Percentiles rank a stretch among this genome's conserved stretches.
Evolutionary conservation across 2,329 filamentous ascomycete genomes (phyloP).

Genomic region (Escovopsis sp.): DNA sequence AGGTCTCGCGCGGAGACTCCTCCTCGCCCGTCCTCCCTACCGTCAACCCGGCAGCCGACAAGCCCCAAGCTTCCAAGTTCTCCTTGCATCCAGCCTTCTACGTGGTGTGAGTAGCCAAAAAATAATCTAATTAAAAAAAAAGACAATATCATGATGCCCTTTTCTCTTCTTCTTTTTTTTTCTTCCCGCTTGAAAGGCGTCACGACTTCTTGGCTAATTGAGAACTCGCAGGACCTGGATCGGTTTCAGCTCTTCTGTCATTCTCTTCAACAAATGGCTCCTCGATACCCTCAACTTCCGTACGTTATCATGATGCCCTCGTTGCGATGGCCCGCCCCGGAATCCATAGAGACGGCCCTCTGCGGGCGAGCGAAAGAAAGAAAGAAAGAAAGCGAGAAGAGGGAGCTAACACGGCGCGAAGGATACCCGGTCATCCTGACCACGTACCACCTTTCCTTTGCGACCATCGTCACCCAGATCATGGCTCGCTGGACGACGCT

Average conservation of each 20-base stretch:
- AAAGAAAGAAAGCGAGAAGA: too few species aligned
- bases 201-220: background rate
- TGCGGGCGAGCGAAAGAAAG: too few species aligned
- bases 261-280: conserved; percentile 99
- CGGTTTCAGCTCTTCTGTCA: conserved; percentile 78
- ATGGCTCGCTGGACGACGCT: conserved; percentile 79
- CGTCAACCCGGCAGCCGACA: conserved; percentile 62
- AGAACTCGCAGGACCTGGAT: conserved; percentile 63
- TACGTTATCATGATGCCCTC: conserved; percentile 14
- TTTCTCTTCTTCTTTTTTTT: too few species aligned
- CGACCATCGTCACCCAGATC: conserved; percentile 86
- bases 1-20: conserved; percentile 46
- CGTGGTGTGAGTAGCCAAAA: conserved; percentile 42
- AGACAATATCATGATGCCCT: too few species aligned
- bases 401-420: conserved; percentile 18
- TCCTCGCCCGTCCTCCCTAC: conserved; percentile 57
- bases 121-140: background rate
- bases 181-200: too few species aligned
- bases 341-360: too few species aligned
- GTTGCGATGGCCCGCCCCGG: background rate
- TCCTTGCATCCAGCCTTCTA: conserved; percentile 73
- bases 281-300: conserved; percentile 70
- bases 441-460: conserved; percentile 90
- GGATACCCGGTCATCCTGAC: conserved; percentile 70
- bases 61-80: conserved; percentile 49